Evolutionary conservation across 2,329 filamentous ascomycete species (phyloP).

Genomic region (Exophiala dermatitidis): DNA sequence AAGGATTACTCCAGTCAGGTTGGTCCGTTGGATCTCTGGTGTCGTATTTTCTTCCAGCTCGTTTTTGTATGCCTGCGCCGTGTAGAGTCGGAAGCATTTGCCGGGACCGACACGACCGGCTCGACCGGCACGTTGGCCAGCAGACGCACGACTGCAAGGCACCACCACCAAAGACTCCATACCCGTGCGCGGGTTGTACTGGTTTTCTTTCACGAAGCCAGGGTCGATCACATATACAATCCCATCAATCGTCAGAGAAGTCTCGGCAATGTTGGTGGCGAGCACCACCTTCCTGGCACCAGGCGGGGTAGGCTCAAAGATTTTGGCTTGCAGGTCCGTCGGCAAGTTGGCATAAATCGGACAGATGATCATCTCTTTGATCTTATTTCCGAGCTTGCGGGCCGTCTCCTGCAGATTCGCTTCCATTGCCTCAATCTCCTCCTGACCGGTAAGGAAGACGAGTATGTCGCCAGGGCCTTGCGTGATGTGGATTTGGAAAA

Average conservation of each 20-base stretch:
- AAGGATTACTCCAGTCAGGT: constrained; percentile 88
- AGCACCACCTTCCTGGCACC: constrained; percentile 84
- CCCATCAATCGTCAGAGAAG: constrained; percentile 87
- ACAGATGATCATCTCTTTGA: constrained; percentile 80
- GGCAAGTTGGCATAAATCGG: constrained; percentile 93
- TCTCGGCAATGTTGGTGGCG: constrained; percentile 96
- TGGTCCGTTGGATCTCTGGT: constrained; percentile 88
- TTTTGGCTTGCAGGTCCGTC: constrained; percentile 81
- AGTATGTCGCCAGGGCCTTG: constrained; percentile 81
- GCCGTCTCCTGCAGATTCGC: constrained; percentile 78
- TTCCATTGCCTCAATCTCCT: constrained; percentile 87
- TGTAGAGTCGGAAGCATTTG: constrained; percentile 90
- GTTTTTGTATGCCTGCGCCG: constrained; percentile 87
- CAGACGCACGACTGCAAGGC: constrained; percentile 83
- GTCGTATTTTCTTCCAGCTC: constrained; percentile 89
- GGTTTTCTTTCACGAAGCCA: constrained; percentile 90
- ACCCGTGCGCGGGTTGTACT: constrained; percentile 82
- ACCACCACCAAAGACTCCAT: constrained; percentile 90
- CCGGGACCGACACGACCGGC: constrained; percentile 87
- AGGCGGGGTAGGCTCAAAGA: constrained; percentile 86
- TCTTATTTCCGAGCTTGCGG: constrained; percentile 73
- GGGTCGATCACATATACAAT: constrained; percentile 95
- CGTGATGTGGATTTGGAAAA: constrained; percentile 89
- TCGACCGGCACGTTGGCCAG: constrained; percentile 86
- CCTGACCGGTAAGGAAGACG: constrained; percentile 90